Evolutionary conservation across 352 stramenopile species (phyloP), one percentile per base, ranked within the genome.

Genomic region (Pythium folliculosum): DNA sequence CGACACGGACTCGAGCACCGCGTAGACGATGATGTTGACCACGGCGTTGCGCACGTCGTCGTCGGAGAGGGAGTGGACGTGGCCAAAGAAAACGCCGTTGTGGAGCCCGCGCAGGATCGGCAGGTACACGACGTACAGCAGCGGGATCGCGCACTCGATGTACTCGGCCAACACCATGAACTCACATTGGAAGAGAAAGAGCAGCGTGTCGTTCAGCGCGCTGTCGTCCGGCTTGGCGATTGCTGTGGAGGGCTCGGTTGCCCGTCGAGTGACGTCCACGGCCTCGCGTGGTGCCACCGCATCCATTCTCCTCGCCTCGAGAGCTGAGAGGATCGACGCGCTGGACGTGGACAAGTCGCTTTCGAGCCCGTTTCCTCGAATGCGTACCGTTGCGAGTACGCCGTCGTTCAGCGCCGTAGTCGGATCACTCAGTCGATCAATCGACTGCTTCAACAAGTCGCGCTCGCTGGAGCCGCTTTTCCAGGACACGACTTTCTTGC

Each of bases 1-100:
- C 0, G 67, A 78, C 6, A 57, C 1, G 1, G 71, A 35, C 56
- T 81, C 68, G 17, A 81, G 51, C 5, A 48, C 0, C 10, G 51
- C 55, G 66, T 72, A 78, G 2, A 57, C 32, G 8, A 63, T 0
- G 16, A 72, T 65, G 57, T 58, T 74, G 19, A 53, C 13, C 16
- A 67, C 38, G 0, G 67, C 43, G 7, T 48, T n/a, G 1, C 30
- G 6, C 4, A 69, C 32, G 38, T 30, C 45, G 1, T 37, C 21
- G 14, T 32, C 7, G 3, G 53, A 6, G 0, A 60, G 38, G 1
- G 32, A 21, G 0, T 22, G 17, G 43, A 65, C 10, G 30, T 63
- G 23, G 9, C n/a, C 30, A 60, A 71, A 82, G 62, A 78, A 82
- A 17, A 52, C 38, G 5, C 45, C 70, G 59, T 79, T 79, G 21